Percentiles rank a stretch among this genome's conserved stretches.
phyloP scores from a whole-genome alignment of 2,329 filamentous ascomycete genomes.

The Microthyrium microscopicum region DNA sequence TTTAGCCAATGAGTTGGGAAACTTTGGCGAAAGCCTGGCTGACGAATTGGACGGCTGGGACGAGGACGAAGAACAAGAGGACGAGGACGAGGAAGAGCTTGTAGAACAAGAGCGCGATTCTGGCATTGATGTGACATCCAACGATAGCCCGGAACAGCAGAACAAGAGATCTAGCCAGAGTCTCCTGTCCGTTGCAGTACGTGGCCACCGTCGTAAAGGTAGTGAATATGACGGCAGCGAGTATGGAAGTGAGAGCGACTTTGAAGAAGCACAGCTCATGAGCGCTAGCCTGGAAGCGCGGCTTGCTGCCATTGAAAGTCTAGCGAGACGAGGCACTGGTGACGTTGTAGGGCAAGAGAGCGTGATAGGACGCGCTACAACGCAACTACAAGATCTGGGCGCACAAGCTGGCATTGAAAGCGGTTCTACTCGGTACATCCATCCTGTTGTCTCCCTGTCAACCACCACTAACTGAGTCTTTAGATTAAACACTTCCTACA shows the following conservation, averaged over 20 bases:
- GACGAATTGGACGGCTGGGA: conserved; percentile 66
- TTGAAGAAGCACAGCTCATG: conserved; percentile 49
- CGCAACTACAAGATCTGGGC: conserved; percentile 53
- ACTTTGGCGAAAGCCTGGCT: conserved; percentile 54
- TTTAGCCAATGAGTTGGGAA: conserved; percentile 23
- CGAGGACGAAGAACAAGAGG: conserved; percentile 47
- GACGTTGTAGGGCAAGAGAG: conserved; percentile 46
- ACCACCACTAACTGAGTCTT: background rate
- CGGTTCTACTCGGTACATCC: conserved; percentile 47
- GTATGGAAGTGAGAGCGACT: conserved; percentile 55
- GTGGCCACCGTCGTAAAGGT: conserved; percentile 23
- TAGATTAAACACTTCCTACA: conserved; percentile 60
- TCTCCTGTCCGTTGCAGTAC: too few relatives aligned
- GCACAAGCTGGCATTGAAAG: conserved; percentile 58
- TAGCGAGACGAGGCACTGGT: conserved; percentile 46
- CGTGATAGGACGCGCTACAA: conserved; percentile 51
- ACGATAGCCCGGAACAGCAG: conserved; percentile 22
- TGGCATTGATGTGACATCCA: conserved; percentile 6
- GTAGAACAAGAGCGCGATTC: conserved; percentile 13
- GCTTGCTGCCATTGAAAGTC: conserved; percentile 56
- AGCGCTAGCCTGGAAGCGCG: conserved; percentile 48
- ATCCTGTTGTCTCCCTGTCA: background rate
- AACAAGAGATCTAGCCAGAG: conserved; percentile 13
- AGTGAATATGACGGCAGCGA: conserved; percentile 55
- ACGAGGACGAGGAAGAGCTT: conserved; percentile 25